phyloP scores from a whole-genome alignment of 257 asterid genomes.

The Solanum peruvianum region DNA sequence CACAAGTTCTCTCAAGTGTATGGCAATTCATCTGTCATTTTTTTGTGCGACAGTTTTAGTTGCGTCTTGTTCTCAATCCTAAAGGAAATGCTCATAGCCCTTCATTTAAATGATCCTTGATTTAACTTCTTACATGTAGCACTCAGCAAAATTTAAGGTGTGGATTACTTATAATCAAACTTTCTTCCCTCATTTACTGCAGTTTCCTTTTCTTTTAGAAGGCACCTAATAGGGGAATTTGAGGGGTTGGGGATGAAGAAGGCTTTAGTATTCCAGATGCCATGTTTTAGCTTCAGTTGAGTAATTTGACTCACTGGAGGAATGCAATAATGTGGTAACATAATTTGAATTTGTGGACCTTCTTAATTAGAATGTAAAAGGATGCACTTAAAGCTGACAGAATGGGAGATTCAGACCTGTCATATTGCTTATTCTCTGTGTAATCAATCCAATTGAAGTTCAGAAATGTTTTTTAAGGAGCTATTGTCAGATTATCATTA shows the following conservation, averaged over 20 bases:
- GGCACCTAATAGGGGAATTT: not conserved
- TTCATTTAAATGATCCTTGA: not conserved
- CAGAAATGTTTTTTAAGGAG: not conserved
- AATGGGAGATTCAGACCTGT: not conserved
- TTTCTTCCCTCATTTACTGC: not conserved
- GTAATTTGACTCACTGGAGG: not conserved
- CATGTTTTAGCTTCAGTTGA: not conserved
- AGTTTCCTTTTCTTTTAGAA: not conserved
- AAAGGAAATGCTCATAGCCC: not conserved
- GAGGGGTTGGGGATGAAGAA: not conserved
- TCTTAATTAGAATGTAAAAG: not conserved
- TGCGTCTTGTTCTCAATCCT: not conserved
- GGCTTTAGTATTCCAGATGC: not conserved
- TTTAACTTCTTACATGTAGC: not conserved
- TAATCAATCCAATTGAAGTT: not conserved
- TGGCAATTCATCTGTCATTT: not conserved
- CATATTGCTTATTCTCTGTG: not conserved
- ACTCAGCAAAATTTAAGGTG: not conserved
- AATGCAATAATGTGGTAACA: not conserved
- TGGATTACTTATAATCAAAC: not conserved
- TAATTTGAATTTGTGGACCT: not conserved
- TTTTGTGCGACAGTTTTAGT: not conserved
- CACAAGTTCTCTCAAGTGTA: not conserved
- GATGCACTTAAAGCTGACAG: not conserved
- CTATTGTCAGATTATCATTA: not conserved